A percentile compares a stretch with the other conserved stretches of the same genome.
phyloP scores from a whole-genome alignment of 352 stramenopile species.

The Pythium dissimile region DNA sequence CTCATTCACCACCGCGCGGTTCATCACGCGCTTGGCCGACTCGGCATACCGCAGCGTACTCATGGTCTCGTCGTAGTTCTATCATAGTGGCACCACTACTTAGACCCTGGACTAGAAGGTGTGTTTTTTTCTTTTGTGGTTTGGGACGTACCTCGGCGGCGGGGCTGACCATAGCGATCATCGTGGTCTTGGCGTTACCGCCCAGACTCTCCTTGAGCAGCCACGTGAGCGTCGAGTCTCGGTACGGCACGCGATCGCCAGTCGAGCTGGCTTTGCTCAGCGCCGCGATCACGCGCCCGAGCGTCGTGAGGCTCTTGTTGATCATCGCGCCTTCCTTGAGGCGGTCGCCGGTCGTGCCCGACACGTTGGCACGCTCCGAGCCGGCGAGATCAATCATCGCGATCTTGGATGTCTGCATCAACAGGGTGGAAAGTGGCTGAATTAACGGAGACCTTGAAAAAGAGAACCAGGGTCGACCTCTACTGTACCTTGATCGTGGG shows the following conservation, averaged over 20 bases:
- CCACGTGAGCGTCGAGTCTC: conserved; percentile 85
- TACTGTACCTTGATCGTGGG: conserved; percentile 61
- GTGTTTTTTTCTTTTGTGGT: too few species aligned
- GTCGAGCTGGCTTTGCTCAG: conserved; percentile 54
- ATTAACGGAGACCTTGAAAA: background rate
- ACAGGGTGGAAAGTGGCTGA: background rate
- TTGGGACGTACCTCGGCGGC: conserved; percentile 55
- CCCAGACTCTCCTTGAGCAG: conserved; percentile 83
- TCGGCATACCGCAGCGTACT: conserved; percentile 82
- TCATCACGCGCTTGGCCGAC: conserved; percentile 82
- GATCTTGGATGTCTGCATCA: conserved; percentile 73
- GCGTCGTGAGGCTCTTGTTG: conserved; percentile 89
- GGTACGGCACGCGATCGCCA: conserved; percentile 75
- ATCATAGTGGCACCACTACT: too few species aligned
- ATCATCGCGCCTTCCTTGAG: conserved; percentile 92
- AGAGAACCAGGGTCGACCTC: background rate
- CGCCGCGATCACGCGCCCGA: conserved; percentile 85
- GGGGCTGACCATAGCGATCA: conserved; percentile 83
- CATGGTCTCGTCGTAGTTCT: conserved; percentile 87
- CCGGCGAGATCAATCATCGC: conserved; percentile 84
- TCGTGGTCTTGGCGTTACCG: conserved; percentile 87
- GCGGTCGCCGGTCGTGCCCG: conserved; percentile 79
- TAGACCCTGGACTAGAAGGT: too few species aligned
- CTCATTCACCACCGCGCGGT: conserved; percentile 78
- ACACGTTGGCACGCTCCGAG: conserved; percentile 76